Evolutionary conservation across 768 basidiomycete genomes (phyloP), one percentile per base, ranked within the genome.

Genomic region (Suillus brevipes): DNA sequence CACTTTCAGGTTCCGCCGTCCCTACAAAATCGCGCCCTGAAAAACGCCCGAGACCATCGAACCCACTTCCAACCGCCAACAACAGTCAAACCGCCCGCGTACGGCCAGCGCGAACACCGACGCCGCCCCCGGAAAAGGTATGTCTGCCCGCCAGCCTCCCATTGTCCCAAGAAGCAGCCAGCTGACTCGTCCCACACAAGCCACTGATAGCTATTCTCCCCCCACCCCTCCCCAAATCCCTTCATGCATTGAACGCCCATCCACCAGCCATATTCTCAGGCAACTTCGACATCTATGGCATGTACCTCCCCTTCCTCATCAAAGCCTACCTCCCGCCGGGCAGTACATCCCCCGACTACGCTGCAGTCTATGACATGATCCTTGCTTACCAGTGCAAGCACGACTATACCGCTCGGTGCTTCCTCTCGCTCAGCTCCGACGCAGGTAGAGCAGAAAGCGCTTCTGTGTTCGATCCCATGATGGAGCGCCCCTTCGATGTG

Each of bases 211-310:
- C 49, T 20, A 31, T 61, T 36, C 28, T 56, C 5, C 50, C 58
- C 31, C 45, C 49, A 13, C 61, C 61, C 28, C 47, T 56, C 47
- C 40, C 61, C 18, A 56, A 52, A 55, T 34, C 43, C 12, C 45
- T 60, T 49, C 31, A 36, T 6, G 34, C 53, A n/a, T n/a, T 55
- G 10, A 6, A 36, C 12, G 3, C 12, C 20, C 53, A n/a, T 7
- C 65, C 42, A n/a, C 23, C 58, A 13, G 71, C 70, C 3, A 52
- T 58, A 12, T 68, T 76, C 28, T 70, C 72, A 8, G 80, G 80
- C 6, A 80, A 74, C 49, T 80, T 81, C 50, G 80, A 81, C 69
- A 52, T 81, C 40, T 81, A 81, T 63, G 72, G 71, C 20, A 81
- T 80, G 79, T 72, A 74, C 47, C 68, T 81, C 28, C 75, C 78